phyloP scores from a whole-genome alignment of 1,284 basidiomycete species.

The Marasmius tenuissimus region DNA sequence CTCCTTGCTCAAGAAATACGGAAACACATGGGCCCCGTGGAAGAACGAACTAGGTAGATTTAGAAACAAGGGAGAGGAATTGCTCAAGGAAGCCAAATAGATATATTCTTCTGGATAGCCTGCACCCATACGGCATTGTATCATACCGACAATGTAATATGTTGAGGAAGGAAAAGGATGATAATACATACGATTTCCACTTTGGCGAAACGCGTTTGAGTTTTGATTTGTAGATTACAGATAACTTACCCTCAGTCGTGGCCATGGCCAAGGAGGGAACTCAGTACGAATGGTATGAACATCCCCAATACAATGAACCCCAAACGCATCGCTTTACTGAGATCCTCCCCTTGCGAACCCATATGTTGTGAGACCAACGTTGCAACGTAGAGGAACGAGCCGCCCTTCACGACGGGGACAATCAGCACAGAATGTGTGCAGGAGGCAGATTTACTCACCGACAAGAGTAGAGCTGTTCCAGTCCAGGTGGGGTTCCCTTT shows the following conservation, averaged over 20 bases:
- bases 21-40: conserved; percentile 83
- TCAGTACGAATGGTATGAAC: conserved; percentile 62
- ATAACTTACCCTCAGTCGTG: conserved; percentile 25
- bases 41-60: conserved; percentile 78
- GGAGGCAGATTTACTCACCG: conserved; percentile 45
- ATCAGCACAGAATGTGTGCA: conserved; percentile 1
- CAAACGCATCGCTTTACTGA: conserved; percentile 50
- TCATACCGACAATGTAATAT: not conserved
- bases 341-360: conserved; percentile 53
- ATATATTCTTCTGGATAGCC: not conserved
- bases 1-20: conserved; percentile 81
- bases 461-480: conserved; percentile 76
- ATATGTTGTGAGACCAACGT: conserved; percentile 77
- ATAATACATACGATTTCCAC: not conserved
- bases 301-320: conserved; percentile 67
- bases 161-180: not conserved
- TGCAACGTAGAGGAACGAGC: conserved; percentile 93
- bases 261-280: conserved; percentile 48
- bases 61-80: conserved; percentile 75
- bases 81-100: conserved; percentile 24
- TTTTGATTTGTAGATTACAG: not conserved
- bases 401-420: conserved; percentile 58
- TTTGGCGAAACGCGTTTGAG: not conserved
- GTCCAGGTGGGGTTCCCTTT: conserved; percentile 55
- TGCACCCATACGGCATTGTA: not conserved